Evolutionary conservation across 1,284 basidiomycete species (phyloP).

Genomic region (Volvariella surrecta): DNA sequence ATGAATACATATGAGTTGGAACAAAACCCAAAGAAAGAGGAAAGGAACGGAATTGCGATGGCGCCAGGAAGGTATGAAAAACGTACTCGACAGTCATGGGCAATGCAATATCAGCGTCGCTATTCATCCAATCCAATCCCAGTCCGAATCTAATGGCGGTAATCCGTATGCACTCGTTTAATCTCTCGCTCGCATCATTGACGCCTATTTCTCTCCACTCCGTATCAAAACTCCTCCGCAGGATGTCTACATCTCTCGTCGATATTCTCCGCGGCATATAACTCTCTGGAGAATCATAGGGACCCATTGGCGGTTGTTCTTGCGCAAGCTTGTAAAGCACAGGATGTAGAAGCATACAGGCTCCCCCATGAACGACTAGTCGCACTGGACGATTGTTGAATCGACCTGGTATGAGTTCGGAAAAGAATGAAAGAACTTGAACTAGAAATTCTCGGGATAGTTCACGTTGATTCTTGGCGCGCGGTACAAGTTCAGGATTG

Average conservation of each 20-base stretch:
- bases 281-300: background rate
- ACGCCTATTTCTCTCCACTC: slow-evolving; percentile 43
- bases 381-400: slow-evolving; percentile 40
- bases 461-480: slow-evolving; percentile 21
- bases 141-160: slow-evolving; percentile 43
- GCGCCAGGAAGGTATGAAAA: slow-evolving; percentile 1
- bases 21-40: slow-evolving; percentile 6
- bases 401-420: slow-evolving; percentile 28
- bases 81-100: slow-evolving; percentile 56
- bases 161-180: slow-evolving; percentile 44
- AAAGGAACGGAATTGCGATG: background rate
- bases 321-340: slow-evolving; percentile 28
- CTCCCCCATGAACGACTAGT: slow-evolving; percentile 59
- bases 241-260: slow-evolving; percentile 60
- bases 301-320: slow-evolving; percentile 17
- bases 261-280: slow-evolving; percentile 27
- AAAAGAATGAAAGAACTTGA: slow-evolving; percentile 39
- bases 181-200: slow-evolving; percentile 37
- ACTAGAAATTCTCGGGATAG: slow-evolving; percentile 29
- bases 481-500: slow-evolving; percentile 4
- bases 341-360: slow-evolving; percentile 57
- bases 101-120: slow-evolving; percentile 56
- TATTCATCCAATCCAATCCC: slow-evolving; percentile 67
- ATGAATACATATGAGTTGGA: too few relatives aligned
- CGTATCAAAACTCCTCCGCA: slow-evolving; percentile 45